Conservation (phyloP, 768 basidiomycete species). For the Termitomyces sp. region DNA sequence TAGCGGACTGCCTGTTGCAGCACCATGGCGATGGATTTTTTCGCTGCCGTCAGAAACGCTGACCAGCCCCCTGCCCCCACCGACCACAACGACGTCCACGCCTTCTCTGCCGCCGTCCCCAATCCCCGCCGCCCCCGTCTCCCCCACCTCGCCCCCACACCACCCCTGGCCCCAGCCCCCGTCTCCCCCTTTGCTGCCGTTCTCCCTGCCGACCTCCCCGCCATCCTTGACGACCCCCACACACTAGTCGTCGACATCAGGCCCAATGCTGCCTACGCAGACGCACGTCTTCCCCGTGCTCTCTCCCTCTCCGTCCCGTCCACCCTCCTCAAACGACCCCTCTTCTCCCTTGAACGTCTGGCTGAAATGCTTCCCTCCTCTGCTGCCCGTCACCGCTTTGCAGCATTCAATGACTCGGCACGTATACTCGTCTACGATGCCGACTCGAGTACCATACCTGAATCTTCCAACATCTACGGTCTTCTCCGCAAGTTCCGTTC, state of each 20-base stretch:
- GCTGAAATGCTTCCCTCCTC: constrained; percentile 74
- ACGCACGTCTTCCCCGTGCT: constrained; percentile 64
- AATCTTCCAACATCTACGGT: constrained; percentile 68
- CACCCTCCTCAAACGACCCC: constrained; percentile 88
- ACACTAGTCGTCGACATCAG: constrained; percentile 86
- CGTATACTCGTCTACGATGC: constrained; percentile 85
- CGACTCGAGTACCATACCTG: constrained; percentile 61
- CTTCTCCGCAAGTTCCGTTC: constrained; percentile 74
- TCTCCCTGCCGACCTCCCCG: constrained; percentile 24
- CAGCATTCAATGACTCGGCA: constrained; percentile 52
- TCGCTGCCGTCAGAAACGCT: too few species aligned
- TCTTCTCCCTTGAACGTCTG: constrained; percentile 78
- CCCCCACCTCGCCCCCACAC: too few species aligned
- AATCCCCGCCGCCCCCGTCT: constrained; percentile 25
- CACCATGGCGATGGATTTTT: constrained; percentile 37
- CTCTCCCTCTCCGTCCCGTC: constrained; percentile 91
- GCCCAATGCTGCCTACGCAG: constrained; percentile 70
- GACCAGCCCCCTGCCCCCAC: too few species aligned
- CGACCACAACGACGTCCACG: constrained; percentile 31
- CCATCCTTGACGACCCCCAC: constrained; percentile 32
- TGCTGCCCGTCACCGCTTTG: constrained; percentile 57
- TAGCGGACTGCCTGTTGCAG: background rate
- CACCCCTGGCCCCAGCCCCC: constrained; percentile 31
- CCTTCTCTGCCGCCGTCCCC: constrained; percentile 57
- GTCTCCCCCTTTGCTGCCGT: constrained; percentile 23